A percentile compares a stretch with the other conserved stretches of the same genome.
These are phyloP conservation scores for Dryas integrifolia DNA, from an alignment of 331 rosid genomes.

Conservation along the genomic window DNA sequence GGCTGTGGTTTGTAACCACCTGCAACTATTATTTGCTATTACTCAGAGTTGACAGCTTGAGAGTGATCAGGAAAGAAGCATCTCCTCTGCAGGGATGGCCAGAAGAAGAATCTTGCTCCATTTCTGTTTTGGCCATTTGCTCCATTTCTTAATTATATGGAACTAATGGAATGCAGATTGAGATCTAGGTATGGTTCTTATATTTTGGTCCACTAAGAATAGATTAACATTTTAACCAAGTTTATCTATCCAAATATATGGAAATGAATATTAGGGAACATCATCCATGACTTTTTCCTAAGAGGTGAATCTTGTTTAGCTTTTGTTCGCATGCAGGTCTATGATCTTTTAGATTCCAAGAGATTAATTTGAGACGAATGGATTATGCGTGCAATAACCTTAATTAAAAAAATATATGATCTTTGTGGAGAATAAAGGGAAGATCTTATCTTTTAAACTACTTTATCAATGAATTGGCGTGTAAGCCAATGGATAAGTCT, in stretches of 20 bases:
- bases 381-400: not conserved
- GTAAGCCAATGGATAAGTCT: not conserved
- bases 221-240: not conserved
- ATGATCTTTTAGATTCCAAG: not conserved
- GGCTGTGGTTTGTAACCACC: not conserved
- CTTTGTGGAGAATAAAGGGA: slow-evolving; percentile 21
- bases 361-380: slow-evolving; percentile 2
- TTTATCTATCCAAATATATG: not conserved
- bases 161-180: slow-evolving; percentile 15
- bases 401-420: not conserved
- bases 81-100: slow-evolving; percentile 4
- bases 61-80: not conserved
- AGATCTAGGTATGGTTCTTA: slow-evolving; percentile 14
- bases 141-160: not conserved
- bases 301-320: slow-evolving; percentile 5
- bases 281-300: not conserved
- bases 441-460: slow-evolving; percentile 15
- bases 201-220: slow-evolving; percentile 14
- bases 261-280: not conserved
- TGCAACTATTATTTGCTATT: not conserved
- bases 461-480: not conserved
- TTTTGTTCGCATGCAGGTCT: not conserved
- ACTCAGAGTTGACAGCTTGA: slow-evolving; percentile 3
- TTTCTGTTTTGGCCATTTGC: not conserved
- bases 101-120: not conserved